These are phyloP conservation scores for Phaeoacremonium minimum DNA, from an alignment of 2,329 filamentous ascomycete genomes.

Conservation along the genomic window DNA sequence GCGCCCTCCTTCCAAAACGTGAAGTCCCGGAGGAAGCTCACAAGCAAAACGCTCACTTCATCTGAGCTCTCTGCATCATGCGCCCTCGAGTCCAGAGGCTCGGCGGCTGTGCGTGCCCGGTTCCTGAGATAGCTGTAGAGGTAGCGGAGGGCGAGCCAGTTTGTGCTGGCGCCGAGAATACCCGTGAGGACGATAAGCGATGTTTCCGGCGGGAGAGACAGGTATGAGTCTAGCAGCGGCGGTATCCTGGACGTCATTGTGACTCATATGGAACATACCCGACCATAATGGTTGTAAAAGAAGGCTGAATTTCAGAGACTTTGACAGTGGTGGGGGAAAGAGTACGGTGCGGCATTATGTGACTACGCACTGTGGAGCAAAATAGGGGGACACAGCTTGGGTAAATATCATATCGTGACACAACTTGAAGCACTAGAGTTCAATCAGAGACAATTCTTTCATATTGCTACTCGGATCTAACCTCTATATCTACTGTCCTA, in stretches of 20 bases:
- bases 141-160: slow-evolving; percentile 61
- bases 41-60: slow-evolving; percentile 60
- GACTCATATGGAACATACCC: too few species aligned
- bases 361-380: too few species aligned
- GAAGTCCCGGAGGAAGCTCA: slow-evolving; percentile 77
- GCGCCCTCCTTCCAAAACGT: slow-evolving; percentile 74
- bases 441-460: too few species aligned
- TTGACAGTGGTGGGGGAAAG: slow-evolving; percentile 5
- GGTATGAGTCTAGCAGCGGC: slow-evolving; percentile 60
- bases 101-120: not conserved
- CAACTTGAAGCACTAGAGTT: too few species aligned
- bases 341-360: too few species aligned
- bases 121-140: slow-evolving; percentile 39
- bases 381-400: too few species aligned
- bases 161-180: slow-evolving; percentile 59
- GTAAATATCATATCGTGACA: too few species aligned
- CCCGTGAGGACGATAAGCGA: slow-evolving; percentile 65
- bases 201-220: slow-evolving; percentile 50
- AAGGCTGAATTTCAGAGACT: too few species aligned
- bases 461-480: too few species aligned
- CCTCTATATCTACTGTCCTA: too few species aligned
- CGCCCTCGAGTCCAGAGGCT: slow-evolving; percentile 2
- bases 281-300: not conserved
- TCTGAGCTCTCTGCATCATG: slow-evolving; percentile 19
- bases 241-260: slow-evolving; percentile 37